Evolutionary conservation across 192 early-diverging fungal species (phyloP), one percentile per base, ranked within the genome.

Genomic region (Coemansia sp.): DNA sequence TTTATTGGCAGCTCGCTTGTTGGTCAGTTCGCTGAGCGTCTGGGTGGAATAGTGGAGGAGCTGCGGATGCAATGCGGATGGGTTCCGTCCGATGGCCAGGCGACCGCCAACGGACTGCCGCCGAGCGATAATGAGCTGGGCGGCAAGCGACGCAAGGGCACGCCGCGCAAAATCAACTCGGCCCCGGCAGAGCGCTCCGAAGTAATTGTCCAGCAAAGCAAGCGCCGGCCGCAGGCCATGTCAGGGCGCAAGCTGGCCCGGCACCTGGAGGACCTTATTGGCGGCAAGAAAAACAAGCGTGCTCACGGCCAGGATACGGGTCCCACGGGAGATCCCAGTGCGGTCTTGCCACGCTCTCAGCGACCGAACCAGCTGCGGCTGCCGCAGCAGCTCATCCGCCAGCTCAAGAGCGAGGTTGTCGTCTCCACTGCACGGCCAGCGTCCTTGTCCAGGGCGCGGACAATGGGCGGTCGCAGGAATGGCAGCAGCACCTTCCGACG

Each of bases 361-460:
- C 34, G 39, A 29, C 51, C 56, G 3, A 38, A 41, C 11, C 67
- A 70, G 39, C 57, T 56, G 22, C 51, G 42, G 38, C 22, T 73
- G 27, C 69, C 69, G 4, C 36, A 47, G 2, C 69, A 66, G 31
- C 40, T 73, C 7, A 53, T 73, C 7, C 53, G 63, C 12, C 62
- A 73, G 41, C 51, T 73, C 11, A 73, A 62, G 41, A 73, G 40
- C 50, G 69, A 73, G 26, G 69, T 73, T 12, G n/a, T n/a, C n/a
- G 63, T 73, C 14, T 54, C 50, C 33, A 58, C 58, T 3, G 32
- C 58, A 19, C 62, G 54, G 14, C 34, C 57, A 5, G 45, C 48
- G 13, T 20, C 25, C 5, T 10, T 37, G 31, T 27, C 35, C 5
- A 42, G 37, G 17, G 32, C 66, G n/a, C 49, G 37, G 4, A 36